Percentiles rank a stretch among this genome's conserved stretches.
phyloP scores from a whole-genome alignment of 768 basidiomycete species.

The Flagelloscypha sp. region DNA sequence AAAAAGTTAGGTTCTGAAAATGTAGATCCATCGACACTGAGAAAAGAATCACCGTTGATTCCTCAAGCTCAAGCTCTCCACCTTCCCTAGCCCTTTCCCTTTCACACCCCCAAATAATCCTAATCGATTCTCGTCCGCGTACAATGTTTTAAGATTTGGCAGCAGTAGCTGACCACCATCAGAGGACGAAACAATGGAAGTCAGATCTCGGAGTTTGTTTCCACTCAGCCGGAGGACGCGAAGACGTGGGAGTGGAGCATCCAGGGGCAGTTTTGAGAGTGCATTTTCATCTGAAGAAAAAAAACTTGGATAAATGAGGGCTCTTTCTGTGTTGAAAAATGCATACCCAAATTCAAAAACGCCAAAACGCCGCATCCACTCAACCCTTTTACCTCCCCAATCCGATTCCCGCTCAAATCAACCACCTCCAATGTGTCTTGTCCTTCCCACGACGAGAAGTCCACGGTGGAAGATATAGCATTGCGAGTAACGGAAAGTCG shows the following conservation, averaged over 20 bases:
- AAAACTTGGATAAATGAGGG: constrained; percentile 10
- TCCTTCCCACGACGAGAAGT: too few species aligned
- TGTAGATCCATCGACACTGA: constrained; percentile 13
- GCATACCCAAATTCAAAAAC: not conserved
- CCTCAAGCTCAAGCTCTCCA: constrained; percentile 88
- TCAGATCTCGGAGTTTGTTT: constrained; percentile 65
- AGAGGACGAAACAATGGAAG: constrained; percentile 42
- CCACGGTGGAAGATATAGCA: too few species aligned
- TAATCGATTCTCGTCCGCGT: constrained; percentile 80
- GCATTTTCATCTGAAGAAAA: constrained; percentile 59
- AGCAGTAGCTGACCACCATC: too few species aligned
- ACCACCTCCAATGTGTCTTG: constrained; percentile 81
- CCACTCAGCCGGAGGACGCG: constrained; percentile 80
- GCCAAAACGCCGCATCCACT: not conserved
- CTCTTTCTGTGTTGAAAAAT: not conserved
- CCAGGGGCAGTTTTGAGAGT: constrained; percentile 46
- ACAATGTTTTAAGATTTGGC: constrained; percentile 77
- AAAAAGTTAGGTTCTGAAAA: not conserved
- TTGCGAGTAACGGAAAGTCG: too few species aligned
- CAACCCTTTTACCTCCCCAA: constrained; percentile 21
- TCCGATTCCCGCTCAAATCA: constrained; percentile 69
- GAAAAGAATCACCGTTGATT: constrained; percentile 51
- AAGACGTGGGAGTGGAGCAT: constrained; percentile 54
- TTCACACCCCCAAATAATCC: constrained; percentile 14
- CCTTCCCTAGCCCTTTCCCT: constrained; percentile 26